Conservation (phyloP, 495 filamentous ascomycete genomes). For the Astrothelium macrocarpum region DNA sequence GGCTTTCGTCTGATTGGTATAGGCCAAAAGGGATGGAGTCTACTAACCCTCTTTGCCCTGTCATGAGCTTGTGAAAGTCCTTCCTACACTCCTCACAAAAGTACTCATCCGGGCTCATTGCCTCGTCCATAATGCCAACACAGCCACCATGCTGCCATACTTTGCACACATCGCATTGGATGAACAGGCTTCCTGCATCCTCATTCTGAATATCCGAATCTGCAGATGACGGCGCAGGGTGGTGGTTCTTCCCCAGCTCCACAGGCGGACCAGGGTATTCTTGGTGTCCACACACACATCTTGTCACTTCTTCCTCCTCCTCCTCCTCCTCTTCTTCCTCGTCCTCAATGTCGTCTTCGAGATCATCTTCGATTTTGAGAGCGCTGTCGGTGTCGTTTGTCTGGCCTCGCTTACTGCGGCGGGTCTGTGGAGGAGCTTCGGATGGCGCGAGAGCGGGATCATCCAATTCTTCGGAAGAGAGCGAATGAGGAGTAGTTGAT, state of each 20-base stretch:
- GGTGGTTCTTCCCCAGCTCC: conserved; percentile 40
- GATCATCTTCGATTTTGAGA: conserved; percentile 42
- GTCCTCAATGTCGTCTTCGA: conserved; percentile 51
- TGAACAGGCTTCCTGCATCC: conserved; percentile 87
- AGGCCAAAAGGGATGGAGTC: background rate
- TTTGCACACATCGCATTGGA: conserved; percentile 95
- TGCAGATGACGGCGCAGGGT: conserved; percentile 23
- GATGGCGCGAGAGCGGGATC: conserved; percentile 44
- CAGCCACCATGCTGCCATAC: conserved; percentile 99
- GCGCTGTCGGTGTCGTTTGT: conserved; percentile 49
- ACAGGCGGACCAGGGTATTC: conserved; percentile 86
- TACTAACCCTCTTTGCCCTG: conserved; percentile 76
- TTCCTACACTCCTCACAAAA: conserved; percentile 91
- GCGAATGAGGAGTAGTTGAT: conserved; percentile 58
- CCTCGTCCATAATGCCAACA: conserved; percentile 92
- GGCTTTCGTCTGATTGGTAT: background rate
- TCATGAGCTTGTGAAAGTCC: conserved; percentile 76
- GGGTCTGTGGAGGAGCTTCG: conserved; percentile 48
- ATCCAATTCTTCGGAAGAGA: conserved; percentile 72
- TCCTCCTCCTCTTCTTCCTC: conserved; percentile 54
- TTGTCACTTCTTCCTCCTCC: conserved; percentile 87
- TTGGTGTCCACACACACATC: conserved; percentile 87
- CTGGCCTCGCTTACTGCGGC: conserved; percentile 61
- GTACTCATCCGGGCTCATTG: conserved; percentile 88
- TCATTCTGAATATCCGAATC: conserved; percentile 59